Conservation (phyloP, 2,329 filamentous ascomycete genomes). For the Amesomyces nigricolor region DNA sequence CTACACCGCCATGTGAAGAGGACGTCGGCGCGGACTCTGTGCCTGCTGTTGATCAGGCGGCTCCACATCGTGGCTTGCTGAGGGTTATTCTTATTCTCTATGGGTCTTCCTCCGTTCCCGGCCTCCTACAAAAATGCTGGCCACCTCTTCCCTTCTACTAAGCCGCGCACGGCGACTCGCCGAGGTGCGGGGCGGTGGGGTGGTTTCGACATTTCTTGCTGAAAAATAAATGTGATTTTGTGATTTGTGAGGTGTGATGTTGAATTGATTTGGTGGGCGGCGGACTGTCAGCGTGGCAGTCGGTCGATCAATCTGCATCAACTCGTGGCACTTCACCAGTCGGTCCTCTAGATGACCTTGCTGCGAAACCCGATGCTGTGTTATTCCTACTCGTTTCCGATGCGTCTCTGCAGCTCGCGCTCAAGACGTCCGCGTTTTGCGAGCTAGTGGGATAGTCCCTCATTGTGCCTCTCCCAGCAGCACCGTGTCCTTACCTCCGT, state of each 20-base stretch:
- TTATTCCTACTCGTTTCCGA: too few relatives aligned
- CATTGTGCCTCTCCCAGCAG: too few relatives aligned
- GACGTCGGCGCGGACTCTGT: slow-evolving; percentile 32
- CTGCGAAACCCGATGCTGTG: too few relatives aligned
- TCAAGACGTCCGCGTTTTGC: too few relatives aligned
- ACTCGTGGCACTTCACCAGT: too few relatives aligned
- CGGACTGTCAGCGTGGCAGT: background rate
- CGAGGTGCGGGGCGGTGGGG: slow-evolving; percentile 45
- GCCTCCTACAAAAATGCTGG: slow-evolving; percentile 42
- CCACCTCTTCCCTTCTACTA: slow-evolving; percentile 37
- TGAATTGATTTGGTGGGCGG: background rate
- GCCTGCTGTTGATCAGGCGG: slow-evolving; percentile 35
- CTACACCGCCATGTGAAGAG: slow-evolving; percentile 49
- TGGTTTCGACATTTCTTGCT: slow-evolving; percentile 39
- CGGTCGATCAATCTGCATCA: background rate
- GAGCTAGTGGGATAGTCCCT: too few relatives aligned
- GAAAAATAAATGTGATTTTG: background rate
- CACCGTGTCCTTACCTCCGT: too few relatives aligned
- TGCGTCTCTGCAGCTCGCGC: too few relatives aligned
- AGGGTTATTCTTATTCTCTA: slow-evolving; percentile 40
- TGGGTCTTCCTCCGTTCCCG: slow-evolving; percentile 51
- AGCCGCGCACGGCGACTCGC: slow-evolving; percentile 33
- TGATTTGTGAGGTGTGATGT: background rate
- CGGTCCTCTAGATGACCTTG: too few relatives aligned
- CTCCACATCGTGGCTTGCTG: slow-evolving; percentile 49